Evolutionary conservation across 2,329 filamentous ascomycete species (phyloP).

Genomic region (Ascochyta pisi): DNA sequence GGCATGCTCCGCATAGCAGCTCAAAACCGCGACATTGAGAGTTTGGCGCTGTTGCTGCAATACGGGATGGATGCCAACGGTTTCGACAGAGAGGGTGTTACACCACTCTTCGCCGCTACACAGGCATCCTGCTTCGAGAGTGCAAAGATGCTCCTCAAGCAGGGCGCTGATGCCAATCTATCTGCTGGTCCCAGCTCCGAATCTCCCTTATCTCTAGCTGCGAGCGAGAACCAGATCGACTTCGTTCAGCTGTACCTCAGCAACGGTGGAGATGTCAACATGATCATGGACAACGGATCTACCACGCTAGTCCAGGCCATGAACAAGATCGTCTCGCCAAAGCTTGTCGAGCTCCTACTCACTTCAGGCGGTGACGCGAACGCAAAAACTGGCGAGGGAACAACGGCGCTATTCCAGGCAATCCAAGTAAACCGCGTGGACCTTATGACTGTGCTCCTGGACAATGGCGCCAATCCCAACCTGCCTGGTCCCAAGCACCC

Average conservation of each 20-base stretch:
- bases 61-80: conserved; percentile 42
- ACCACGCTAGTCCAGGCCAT: conserved; percentile 68
- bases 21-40: conserved; percentile 41
- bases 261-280: conserved; percentile 66
- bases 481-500: conserved; percentile 73
- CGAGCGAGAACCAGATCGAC: conserved; percentile 60
- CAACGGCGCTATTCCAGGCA: conserved; percentile 68
- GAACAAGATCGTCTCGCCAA: conserved; percentile 63
- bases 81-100: conserved; percentile 38
- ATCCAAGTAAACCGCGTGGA: conserved; percentile 64
- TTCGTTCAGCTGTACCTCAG: conserved; percentile 67
- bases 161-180: conserved; percentile 32
- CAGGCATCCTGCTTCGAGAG: conserved; percentile 44
- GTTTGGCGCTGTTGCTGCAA: conserved; percentile 35
- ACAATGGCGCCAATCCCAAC: conserved; percentile 71
- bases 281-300: conserved; percentile 62
- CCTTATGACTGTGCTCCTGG: conserved; percentile 60
- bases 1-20: conserved; percentile 40
- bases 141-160: conserved; percentile 54
- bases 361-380: conserved; percentile 67
- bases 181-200: conserved; percentile 57
- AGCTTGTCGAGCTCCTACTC: conserved; percentile 65
- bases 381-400: conserved; percentile 66
- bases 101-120: conserved; percentile 39
- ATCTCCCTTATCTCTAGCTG: conserved; percentile 61